phyloP scores from a whole-genome alignment of 2,329 filamentous ascomycete species.

The Sphaerulina musiva region DNA sequence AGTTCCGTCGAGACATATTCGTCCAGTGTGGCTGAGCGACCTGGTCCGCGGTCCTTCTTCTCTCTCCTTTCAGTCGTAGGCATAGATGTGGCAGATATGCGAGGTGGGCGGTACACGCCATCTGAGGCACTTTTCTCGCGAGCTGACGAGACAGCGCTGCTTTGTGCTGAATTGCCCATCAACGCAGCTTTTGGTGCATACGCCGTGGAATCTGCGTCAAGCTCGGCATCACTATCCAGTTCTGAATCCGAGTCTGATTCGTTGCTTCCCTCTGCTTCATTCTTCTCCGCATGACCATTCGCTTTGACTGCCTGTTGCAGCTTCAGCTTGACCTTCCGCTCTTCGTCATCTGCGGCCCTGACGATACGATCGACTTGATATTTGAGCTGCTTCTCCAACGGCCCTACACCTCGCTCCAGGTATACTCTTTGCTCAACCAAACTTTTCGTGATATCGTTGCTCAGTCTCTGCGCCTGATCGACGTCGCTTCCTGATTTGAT shows the following conservation, averaged over 20 bases:
- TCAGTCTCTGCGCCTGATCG: conserved; percentile 41
- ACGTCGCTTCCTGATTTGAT: conserved; percentile 34
- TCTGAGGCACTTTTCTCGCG: conserved; percentile 40
- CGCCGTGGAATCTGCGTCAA: conserved; percentile 52
- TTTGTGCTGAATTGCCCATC: conserved; percentile 30
- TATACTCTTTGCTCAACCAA: conserved; percentile 89
- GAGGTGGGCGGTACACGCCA: conserved; percentile 82
- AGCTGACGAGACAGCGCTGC: conserved; percentile 23
- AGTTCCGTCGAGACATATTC: conserved; percentile 86
- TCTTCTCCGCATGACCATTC: conserved; percentile 14
- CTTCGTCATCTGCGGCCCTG: conserved; percentile 71
- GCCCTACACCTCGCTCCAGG: conserved; percentile 84
- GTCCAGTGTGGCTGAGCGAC: conserved; percentile 78
- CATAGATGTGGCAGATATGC: conserved; percentile 80
- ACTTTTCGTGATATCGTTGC: conserved; percentile 70
- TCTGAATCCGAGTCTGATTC: conserved; percentile 33
- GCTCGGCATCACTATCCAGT: conserved; percentile 37
- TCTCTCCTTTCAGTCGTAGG: conserved; percentile 48
- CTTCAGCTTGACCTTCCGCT: conserved; percentile 41
- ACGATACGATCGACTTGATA: conserved; percentile 96
- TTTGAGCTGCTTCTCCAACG: conserved; percentile 80
- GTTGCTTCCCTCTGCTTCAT: conserved; percentile 24
- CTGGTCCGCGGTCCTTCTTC: conserved; percentile 55
- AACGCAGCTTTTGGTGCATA: conserved; percentile 53
- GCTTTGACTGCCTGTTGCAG: conserved; percentile 28